Percentiles rank a stretch among this genome's conserved stretches.
These are phyloP conservation scores for Plasmodium knowlesi DNA, from an alignment of 169 alveolate genomes.

Conservation along the genomic window DNA sequence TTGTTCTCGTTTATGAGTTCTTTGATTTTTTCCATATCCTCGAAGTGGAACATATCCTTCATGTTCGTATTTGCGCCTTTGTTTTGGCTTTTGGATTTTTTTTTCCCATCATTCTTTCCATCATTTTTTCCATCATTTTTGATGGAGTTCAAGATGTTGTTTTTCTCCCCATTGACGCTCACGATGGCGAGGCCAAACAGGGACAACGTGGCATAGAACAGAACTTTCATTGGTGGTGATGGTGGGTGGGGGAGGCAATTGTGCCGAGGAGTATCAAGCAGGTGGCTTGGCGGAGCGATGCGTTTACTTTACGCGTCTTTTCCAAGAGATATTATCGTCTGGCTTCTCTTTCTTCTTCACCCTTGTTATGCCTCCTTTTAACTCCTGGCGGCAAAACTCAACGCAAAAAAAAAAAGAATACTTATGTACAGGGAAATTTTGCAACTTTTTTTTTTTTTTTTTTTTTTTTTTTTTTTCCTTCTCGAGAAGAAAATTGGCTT, in stretches of 20 bases:
- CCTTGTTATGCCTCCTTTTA: not conserved
- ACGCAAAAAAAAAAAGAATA: not conserved
- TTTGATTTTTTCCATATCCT: constrained; percentile 33
- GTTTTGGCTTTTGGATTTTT: not conserved
- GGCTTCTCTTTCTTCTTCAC: not conserved
- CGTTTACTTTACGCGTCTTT: not conserved
- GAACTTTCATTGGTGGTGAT: not conserved
- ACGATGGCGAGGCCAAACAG: not conserved
- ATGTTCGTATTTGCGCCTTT: not conserved
- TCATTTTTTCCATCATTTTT: constrained; percentile 8
- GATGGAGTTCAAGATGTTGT: constrained; percentile 1
- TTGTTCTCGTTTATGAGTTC: constrained; percentile 36
- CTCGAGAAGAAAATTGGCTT: not conserved
- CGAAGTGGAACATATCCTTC: not conserved
- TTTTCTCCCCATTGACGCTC: constrained; percentile 23
- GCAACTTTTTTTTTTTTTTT: not conserved
- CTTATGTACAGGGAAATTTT: not conserved
- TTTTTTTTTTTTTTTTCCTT: constrained; percentile 3
- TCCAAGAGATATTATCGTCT: not conserved
- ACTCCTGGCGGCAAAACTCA: not conserved
- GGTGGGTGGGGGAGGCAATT: too few species aligned
- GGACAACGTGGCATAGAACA: not conserved
- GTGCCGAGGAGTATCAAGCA: too few species aligned
- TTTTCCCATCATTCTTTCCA: constrained; percentile 3
- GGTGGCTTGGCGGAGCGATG: not conserved